Base-by-base conservation (phyloP, 768 basidiomycete species). In the Rhizopogon vesiculosus region DNA sequence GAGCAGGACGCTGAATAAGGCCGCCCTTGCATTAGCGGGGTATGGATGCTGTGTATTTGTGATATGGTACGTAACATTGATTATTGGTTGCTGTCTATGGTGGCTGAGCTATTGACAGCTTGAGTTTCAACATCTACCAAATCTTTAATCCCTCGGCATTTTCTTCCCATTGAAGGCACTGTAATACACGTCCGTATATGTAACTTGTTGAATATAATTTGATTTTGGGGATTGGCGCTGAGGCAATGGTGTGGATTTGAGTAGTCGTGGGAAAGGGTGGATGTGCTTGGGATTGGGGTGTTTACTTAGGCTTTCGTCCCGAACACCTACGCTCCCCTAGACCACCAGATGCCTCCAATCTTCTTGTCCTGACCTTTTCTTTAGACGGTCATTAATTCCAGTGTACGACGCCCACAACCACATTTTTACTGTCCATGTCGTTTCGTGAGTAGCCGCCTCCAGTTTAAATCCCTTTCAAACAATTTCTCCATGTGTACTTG, bases 21-120 rank as follows among this genome's bases (percentile, higher is more conserved):
- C 85, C 22, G 77, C 85, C 1, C 70, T 94, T 43, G 86, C 74
- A 10, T 70, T 98, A 56, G 78, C 82, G 18, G 67, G 82, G 10
- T 98, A 97, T 66, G 95, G 95, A 13, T 69, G 76, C 31, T 79
- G 77, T 64, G 82, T 98, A 39, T 91, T 93, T 71, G 77, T 89
- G 22, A 92, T 96, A 71, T 97, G 94, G 93, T 94, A 65, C 63
- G 92, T 73, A 28, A n/a, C 25, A 16, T 6, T 31, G 10, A 5
- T 25, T 28, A 15, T 28, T n/a, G 38, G 19, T 19, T 33, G 68
- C 15, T 45, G 38, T 29, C 8, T n/a, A 19, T 19, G 29, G 29
- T 19, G 29, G 45, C 35, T 48, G 19, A 51, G 42, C 1, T 29
- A 12, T 19, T 7, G 57, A 29, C 66, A 93, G 92, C 66, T 73